Conservation (phyloP, 371 early-diverging fungal genomes). For the Batkoa obscura region DNA sequence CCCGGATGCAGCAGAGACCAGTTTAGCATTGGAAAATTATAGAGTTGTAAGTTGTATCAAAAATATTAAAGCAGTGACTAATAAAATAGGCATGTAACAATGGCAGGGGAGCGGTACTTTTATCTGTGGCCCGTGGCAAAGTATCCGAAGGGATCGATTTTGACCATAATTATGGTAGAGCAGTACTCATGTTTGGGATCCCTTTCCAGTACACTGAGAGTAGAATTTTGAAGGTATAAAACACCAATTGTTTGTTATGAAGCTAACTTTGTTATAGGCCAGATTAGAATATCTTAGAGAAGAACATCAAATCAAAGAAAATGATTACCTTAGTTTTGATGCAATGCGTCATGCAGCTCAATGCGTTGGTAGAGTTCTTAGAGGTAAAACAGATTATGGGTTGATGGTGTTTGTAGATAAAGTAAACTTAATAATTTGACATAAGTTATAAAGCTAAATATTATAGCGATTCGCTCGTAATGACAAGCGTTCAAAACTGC, state of each 20-base stretch:
- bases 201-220: slow-evolving; percentile 99
- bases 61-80: not conserved
- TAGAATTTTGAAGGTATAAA: slow-evolving; percentile 62
- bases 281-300: slow-evolving; percentile 90
- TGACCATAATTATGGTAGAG: slow-evolving; percentile 97
- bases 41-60: slow-evolving; percentile 41
- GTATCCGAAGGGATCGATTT: slow-evolving; percentile 99
- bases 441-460: not conserved
- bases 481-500: slow-evolving; percentile 93
- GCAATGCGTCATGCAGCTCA: slow-evolving; percentile 99
- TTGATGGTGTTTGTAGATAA: slow-evolving; percentile 99
- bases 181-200: slow-evolving; percentile 97
- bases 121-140: slow-evolving; percentile 99
- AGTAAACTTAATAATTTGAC: slow-evolving; percentile 13
- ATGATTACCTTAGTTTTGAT: slow-evolving; percentile 98
- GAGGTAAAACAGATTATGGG: slow-evolving; percentile 99
- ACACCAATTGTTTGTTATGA: not conserved
- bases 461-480: slow-evolving; percentile 70
- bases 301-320: slow-evolving; percentile 86
- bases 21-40: slow-evolving; percentile 89
- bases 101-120: slow-evolving; percentile 95
- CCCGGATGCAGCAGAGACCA: slow-evolving; percentile 97
- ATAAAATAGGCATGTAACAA: slow-evolving; percentile 75
- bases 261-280: slow-evolving; percentile 36
- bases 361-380: slow-evolving; percentile 94